Base-by-base conservation (phyloP, 352 stramenopile genomes). In the Phytophthora capsici region DNA sequence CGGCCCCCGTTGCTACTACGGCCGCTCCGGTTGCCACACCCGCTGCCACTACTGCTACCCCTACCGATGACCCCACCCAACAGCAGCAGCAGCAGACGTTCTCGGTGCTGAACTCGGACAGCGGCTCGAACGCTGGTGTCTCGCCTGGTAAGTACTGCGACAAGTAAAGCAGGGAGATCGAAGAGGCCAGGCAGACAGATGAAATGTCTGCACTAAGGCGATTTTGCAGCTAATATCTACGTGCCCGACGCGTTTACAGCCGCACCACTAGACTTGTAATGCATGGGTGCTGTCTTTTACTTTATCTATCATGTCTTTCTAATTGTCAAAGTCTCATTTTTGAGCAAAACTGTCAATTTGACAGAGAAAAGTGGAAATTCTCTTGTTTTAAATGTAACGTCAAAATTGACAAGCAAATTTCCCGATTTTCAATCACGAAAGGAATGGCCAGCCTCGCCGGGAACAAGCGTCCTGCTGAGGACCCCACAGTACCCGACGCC, bases 391-490 rank as follows among this genome's bases (percentile, higher is more conserved):
- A 41, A 20, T 17, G 16, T 41, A 9, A 8, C 13, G 34, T 40
- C 7, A 28, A 28, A 28, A 12, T 9, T 32, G 2, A 32, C 8
- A 32, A 10, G 8, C 0, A 12, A 23, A 50, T 30, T 45, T 38
- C 4, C 17, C 13, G 28, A 34, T 37, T 41, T 38, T n/a, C 25
- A 43, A 38, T 25, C 3, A 20, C 20, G 23, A 73, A 78, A 76
- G 62, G 54, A 77, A 80, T 75, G 71, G 68, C 60, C 45, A 76
- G 32, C 53, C 54, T 71, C 17, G 44, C 50, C 12, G 69, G 72
- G 34, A 71, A 34, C 20, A 81, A 81, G 50, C 73, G 72, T 26
- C 43, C 28, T 14, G 55, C 64, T 7, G 63, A 73, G 41, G 63
- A 25, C 40, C 57, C 62, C 5, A 13, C 48, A 13, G 28, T 30